Evolutionary conservation across 2,329 filamentous ascomycete genomes (phyloP).

Genomic region (Botrytis squamosa): DNA sequence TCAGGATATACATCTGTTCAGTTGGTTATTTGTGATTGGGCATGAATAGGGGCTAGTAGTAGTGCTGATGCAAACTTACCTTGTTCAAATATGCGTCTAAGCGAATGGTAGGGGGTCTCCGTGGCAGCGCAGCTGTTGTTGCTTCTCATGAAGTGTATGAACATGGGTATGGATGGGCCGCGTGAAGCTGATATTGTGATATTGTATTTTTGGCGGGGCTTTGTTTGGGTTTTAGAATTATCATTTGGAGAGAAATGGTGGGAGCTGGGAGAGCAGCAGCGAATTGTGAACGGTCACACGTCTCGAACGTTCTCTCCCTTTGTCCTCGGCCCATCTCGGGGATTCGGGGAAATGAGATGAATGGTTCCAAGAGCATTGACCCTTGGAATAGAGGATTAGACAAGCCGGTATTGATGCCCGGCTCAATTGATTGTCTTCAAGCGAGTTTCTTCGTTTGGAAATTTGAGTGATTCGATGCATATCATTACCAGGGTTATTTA

Average conservation of each 20-base stretch:
- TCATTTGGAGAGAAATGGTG: background rate
- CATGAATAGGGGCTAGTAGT: background rate
- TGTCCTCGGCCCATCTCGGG: background rate
- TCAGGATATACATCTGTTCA: background rate
- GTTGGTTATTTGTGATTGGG: background rate
- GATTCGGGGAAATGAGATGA: background rate
- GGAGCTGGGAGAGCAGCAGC: background rate
- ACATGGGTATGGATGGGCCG: background rate
- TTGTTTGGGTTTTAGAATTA: background rate
- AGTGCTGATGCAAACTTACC: constrained; percentile 3
- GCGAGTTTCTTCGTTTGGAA: background rate
- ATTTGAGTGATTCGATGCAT: background rate
- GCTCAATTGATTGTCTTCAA: background rate
- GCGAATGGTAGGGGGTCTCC: constrained; percentile 2
- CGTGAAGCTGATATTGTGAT: background rate
- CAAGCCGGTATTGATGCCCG: background rate
- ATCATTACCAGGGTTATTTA: background rate
- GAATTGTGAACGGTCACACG: background rate
- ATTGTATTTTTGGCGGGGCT: background rate
- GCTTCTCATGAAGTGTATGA: constrained; percentile 1
- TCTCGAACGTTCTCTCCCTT: background rate
- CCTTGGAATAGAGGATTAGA: background rate
- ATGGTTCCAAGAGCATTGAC: background rate
- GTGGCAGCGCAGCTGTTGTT: constrained; percentile 7
- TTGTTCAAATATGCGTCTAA: background rate